phyloP scores from a whole-genome alignment of 2,329 filamentous ascomycete species.

The Phialophora verrucosa region DNA sequence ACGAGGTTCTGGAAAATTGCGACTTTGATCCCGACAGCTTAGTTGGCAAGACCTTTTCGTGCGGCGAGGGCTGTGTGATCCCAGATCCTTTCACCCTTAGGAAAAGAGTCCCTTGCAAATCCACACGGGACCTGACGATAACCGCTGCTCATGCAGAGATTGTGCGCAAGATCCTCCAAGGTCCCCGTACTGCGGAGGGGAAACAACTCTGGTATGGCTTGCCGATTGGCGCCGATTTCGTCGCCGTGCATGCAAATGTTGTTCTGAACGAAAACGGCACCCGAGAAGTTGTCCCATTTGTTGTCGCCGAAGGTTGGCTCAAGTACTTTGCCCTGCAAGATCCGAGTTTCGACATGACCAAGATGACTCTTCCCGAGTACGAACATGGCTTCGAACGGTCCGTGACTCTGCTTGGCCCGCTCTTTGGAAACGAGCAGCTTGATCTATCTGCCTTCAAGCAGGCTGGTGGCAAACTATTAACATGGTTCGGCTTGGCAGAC shows the following conservation, averaged over 20 bases:
- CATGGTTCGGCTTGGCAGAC: slow-evolving; percentile 52
- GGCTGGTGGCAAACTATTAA: slow-evolving; percentile 50
- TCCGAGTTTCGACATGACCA: slow-evolving; percentile 42
- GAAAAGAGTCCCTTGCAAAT: slow-evolving; percentile 12
- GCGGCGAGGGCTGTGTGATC: slow-evolving; percentile 12
- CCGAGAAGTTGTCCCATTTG: slow-evolving; percentile 12
- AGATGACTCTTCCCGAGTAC: slow-evolving; percentile 43
- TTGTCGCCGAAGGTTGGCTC: slow-evolving; percentile 42
- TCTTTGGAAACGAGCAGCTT: slow-evolving; percentile 46
- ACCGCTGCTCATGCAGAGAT: slow-evolving; percentile 19
- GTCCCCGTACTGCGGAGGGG: slow-evolving; percentile 13
- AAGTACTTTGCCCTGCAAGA: slow-evolving; percentile 45
- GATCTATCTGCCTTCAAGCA: slow-evolving; percentile 48
- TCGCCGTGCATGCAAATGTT: slow-evolving; percentile 9
- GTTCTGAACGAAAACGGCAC: slow-evolving; percentile 11
- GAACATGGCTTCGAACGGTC: slow-evolving; percentile 41
- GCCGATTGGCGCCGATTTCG: slow-evolving; percentile 18
- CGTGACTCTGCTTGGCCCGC: slow-evolving; percentile 41
- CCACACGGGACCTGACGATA: slow-evolving; percentile 16
- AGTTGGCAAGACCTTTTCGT: slow-evolving; percentile 18
- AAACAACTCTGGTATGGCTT: slow-evolving; percentile 23
- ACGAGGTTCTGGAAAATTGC: slow-evolving; percentile 26
- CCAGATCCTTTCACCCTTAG: slow-evolving; percentile 3
- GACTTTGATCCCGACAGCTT: slow-evolving; percentile 25
- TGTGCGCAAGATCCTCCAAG: slow-evolving; percentile 20